phyloP scores from a whole-genome alignment of 768 basidiomycete genomes.

The Russula vinacea region DNA sequence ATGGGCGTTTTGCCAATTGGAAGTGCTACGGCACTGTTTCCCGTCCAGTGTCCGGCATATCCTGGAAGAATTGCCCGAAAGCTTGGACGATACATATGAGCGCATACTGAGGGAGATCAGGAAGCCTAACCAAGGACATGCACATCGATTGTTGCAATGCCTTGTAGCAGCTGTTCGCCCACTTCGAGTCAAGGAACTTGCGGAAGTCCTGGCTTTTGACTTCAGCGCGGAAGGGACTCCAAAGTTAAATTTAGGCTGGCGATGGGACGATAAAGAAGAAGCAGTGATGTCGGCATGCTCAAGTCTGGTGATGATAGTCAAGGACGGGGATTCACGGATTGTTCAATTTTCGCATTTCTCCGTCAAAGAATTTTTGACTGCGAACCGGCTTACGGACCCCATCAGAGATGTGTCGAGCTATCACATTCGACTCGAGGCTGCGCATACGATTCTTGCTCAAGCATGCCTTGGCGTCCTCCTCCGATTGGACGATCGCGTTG shows the following conservation, averaged over 20 bases:
- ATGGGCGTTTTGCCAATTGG: neutral
- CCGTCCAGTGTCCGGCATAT: neutral
- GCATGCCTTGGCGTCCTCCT: slow-evolving; percentile 5
- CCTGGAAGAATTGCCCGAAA: neutral
- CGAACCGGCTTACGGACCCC: neutral
- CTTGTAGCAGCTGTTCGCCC: slow-evolving; percentile 4
- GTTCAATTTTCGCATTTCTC: slow-evolving; percentile 10
- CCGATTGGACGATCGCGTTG: neutral
- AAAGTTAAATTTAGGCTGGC: neutral
- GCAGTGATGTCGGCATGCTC: slow-evolving; percentile 7
- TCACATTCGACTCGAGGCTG: slow-evolving; percentile 3
- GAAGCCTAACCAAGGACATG: slow-evolving; percentile 2
- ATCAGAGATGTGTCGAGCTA: neutral
- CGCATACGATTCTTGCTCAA: slow-evolving; percentile 5
- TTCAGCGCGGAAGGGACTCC: neutral
- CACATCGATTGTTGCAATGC: slow-evolving; percentile 11
- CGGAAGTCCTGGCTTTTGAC: slow-evolving; percentile 2
- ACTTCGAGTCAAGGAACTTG: neutral
- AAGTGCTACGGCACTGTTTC: neutral
- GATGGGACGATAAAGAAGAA: slow-evolving; percentile 1
- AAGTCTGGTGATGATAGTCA: slow-evolving; percentile 1
- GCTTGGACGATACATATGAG: slow-evolving; percentile 10
- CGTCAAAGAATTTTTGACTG: slow-evolving; percentile 5
- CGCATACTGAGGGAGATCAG: slow-evolving; percentile 9
- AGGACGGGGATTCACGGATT: neutral